Percentiles rank a stretch among this genome's conserved stretches.
Conservation (phyloP, 2,329 filamentous ascomycete species). For the Colletotrichum lini region DNA sequence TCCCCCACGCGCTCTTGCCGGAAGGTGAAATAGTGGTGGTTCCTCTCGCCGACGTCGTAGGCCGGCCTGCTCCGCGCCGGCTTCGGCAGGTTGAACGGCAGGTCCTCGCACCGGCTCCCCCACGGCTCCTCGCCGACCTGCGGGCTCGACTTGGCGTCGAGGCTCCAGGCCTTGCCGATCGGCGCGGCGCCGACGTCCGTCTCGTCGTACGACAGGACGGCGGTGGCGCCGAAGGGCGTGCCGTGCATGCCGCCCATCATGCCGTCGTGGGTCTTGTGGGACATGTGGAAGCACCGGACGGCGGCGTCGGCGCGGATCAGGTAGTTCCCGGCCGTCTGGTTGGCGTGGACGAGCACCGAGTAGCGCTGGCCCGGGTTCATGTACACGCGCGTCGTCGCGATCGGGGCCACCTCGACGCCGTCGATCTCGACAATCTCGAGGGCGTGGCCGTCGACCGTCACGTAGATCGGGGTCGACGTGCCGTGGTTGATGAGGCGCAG, state of each 20-base stretch:
- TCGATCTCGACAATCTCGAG: slow-evolving; percentile 57
- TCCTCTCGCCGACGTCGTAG: slow-evolving; percentile 43
- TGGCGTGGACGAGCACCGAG: slow-evolving; percentile 53
- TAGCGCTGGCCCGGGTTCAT: slow-evolving; percentile 57
- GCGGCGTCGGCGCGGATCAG: slow-evolving; percentile 51
- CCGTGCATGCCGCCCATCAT: slow-evolving; percentile 30
- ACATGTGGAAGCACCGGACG: slow-evolving; percentile 39
- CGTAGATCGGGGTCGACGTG: slow-evolving; percentile 55
- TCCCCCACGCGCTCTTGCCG: slow-evolving; percentile 29
- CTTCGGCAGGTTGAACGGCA: slow-evolving; percentile 44
- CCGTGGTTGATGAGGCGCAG: slow-evolving; percentile 58
- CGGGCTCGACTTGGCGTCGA: slow-evolving; percentile 22
- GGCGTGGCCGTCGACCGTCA: slow-evolving; percentile 57
- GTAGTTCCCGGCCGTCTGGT: slow-evolving; percentile 52
- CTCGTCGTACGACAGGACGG: slow-evolving; percentile 42
- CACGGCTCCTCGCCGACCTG: slow-evolving; percentile 35
- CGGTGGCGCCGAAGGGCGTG: slow-evolving; percentile 39
- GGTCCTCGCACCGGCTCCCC: slow-evolving; percentile 37
- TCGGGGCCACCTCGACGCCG: slow-evolving; percentile 55
- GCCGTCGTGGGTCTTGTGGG: slow-evolving; percentile 30
- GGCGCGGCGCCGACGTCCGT: slow-evolving; percentile 27
- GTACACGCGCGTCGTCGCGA: slow-evolving; percentile 52
- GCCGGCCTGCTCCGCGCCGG: slow-evolving; percentile 40
- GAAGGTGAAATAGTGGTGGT: slow-evolving; percentile 41
- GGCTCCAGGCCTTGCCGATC: slow-evolving; percentile 42